Evolutionary conservation across 129 eudicot species (phyloP).

Genomic region (Smallanthus sonchifolius): DNA sequence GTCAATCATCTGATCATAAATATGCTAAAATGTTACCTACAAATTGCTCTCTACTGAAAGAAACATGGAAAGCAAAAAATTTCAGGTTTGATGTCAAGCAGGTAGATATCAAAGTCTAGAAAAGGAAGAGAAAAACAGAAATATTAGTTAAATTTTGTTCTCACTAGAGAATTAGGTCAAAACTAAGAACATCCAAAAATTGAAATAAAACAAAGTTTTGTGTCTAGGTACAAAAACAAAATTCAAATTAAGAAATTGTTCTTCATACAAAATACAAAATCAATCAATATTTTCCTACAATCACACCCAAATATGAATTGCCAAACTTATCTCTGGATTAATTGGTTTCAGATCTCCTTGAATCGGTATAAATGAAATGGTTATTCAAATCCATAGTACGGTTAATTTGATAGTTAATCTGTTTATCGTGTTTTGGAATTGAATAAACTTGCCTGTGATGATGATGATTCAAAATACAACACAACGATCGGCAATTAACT

Average conservation of each 20-base stretch:
- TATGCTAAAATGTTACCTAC: background rate
- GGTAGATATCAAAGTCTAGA: background rate
- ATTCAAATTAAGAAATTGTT: background rate
- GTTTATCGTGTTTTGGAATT: background rate
- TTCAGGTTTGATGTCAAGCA: background rate
- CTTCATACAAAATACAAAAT: background rate
- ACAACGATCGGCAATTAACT: background rate
- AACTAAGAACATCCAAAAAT: slow-evolving; percentile 13
- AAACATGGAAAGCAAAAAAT: background rate
- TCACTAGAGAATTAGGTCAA: slow-evolving; percentile 4
- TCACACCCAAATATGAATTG: background rate
- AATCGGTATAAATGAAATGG: background rate
- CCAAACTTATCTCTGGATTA: background rate
- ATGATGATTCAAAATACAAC: background rate
- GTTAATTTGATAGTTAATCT: background rate
- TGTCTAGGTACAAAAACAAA: background rate
- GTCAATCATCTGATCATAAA: background rate
- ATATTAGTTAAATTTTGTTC: too few relatives aligned
- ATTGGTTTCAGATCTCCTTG: background rate
- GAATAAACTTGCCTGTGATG: background rate
- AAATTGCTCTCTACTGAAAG: background rate
- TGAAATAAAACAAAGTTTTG: background rate
- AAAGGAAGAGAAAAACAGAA: slow-evolving; percentile 2
- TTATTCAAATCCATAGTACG: too few relatives aligned
- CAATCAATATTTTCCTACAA: background rate